Evolutionary conservation across 2,329 filamentous ascomycete species (phyloP), one percentile per base, ranked within the genome.

Genomic region (Drechslerella stenobrocha): DNA sequence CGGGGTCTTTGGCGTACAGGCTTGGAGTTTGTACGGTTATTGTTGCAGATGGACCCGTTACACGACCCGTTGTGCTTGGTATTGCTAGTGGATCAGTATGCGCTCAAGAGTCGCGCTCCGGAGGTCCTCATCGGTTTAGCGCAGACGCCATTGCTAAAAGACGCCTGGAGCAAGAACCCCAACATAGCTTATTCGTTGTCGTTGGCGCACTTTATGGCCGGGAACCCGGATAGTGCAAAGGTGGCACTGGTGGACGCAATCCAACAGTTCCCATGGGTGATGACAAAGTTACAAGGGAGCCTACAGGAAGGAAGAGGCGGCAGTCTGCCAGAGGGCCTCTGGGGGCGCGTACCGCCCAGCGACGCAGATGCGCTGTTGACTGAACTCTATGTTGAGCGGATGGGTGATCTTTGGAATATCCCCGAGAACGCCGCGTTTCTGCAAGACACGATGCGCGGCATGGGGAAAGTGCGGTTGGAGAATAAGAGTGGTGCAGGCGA

Each of bases 1-100:
- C 92, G 95, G 72, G 90, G 91, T n/a, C 96, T 92, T 0, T 96
- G 90, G 80, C 83, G 90, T 46, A 97, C 93, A 0, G 90, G 90
- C 0, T 84, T 95, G 47, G 93, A 97, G 76, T 98, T 93, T 91
- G 83, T 89, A 4, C 96, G 93, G 77, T 78, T 97, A 3, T 79
- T 96, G 7, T 81, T 95, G 26, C 83, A 86, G 61, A 77, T 97
- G 63, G 84, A 90, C 71, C 84, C 85, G 2, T 78, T 81, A 47
- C 78, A 80, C 2, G 93, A 98, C 74, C 90, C 90, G 0, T 96
- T 96, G 73, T 88, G 84, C 46, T 83, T 96, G 74, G 82, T 86
- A 66, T 83, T 96, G 57, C 82, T 90, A 70, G 83, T 96, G 48
- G 92, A 96, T 74, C 84, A 90, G 70, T 81, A 96, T 53, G 90